These are phyloP conservation scores for Penicillium fuscoglaucum DNA, from an alignment of 2,329 filamentous ascomycete species.

Conservation along the genomic window DNA sequence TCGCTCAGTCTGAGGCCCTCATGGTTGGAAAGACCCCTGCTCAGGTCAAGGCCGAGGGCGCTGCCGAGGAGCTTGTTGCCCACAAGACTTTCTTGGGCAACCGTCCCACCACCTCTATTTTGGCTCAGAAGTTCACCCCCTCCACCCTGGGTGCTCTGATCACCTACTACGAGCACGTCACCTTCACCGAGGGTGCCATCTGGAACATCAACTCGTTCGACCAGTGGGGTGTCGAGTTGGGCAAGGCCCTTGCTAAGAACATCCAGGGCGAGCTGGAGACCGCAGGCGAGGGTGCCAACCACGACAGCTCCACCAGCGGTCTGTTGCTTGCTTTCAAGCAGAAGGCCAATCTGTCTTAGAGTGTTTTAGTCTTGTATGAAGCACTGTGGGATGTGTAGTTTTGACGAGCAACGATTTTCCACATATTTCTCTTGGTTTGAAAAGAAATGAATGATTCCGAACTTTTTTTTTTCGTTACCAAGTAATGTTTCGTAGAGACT, in stretches of 20 bases:
- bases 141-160: slow-evolving; percentile 92
- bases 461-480: not conserved
- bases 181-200: slow-evolving; percentile 93
- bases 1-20: slow-evolving; percentile 52
- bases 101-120: slow-evolving; percentile 91
- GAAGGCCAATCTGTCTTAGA: slow-evolving; percentile 54
- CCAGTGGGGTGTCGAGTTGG: slow-evolving; percentile 98
- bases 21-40: slow-evolving; percentile 56
- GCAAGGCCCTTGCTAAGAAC: slow-evolving; percentile 94
- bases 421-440: slow-evolving; percentile 6
- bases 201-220: slow-evolving; percentile 99
- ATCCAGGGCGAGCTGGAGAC: slow-evolving; percentile 80
- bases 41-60: slow-evolving; percentile 50
- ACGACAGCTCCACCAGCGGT: slow-evolving; percentile 85
- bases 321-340: slow-evolving; percentile 92
- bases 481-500: not conserved
- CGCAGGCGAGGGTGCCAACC: slow-evolving; percentile 66
- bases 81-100: slow-evolving; percentile 99
- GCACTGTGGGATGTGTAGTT: slow-evolving; percentile 15
- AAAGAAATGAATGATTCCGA: slow-evolving; percentile 8
- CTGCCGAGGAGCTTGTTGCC: slow-evolving; percentile 65
- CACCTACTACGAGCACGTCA: slow-evolving; percentile 98
- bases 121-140: slow-evolving; percentile 91
- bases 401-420: slow-evolving; percentile 28
- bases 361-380: slow-evolving; percentile 1